These are phyloP conservation scores for Phyllosticta citriasiana DNA, from an alignment of 2,329 filamentous ascomycete species.

Conservation along the genomic window DNA sequence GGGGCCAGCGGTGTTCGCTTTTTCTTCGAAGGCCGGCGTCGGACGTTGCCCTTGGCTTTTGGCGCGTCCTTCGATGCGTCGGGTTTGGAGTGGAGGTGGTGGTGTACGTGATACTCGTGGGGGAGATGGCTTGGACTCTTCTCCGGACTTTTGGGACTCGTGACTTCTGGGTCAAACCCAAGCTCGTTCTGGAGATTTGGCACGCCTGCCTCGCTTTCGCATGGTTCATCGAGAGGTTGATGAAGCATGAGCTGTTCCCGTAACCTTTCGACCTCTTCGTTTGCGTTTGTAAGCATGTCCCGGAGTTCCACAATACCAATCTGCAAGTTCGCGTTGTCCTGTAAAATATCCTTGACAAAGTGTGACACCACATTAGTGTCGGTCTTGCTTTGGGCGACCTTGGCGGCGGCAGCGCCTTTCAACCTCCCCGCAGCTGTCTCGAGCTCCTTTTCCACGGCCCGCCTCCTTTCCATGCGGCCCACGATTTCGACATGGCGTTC, in stretches of 20 bases:
- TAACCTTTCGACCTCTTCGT: constrained; percentile 83
- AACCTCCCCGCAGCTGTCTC: constrained; percentile 68
- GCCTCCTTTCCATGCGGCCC: constrained; percentile 71
- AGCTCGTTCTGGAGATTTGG: constrained; percentile 64
- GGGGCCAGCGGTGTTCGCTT: constrained; percentile 56
- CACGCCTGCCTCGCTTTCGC: constrained; percentile 17
- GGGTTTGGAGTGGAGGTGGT: constrained; percentile 66
- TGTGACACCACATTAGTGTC: constrained; percentile 73
- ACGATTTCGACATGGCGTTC: constrained; percentile 75
- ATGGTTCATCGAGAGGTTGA: constrained; percentile 51
- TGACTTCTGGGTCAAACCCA: constrained; percentile 27
- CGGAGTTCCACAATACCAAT: constrained; percentile 82
- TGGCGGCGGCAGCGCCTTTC: constrained; percentile 68
- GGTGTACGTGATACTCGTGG: constrained; percentile 75
- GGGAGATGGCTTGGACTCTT: constrained; percentile 6
- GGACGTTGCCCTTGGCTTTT: constrained; percentile 22
- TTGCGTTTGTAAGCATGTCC: constrained; percentile 82
- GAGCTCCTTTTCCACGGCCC: constrained; percentile 72
- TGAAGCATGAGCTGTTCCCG: constrained; percentile 73
- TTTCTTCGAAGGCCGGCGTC: constrained; percentile 58
- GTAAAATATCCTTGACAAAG: constrained; percentile 89
- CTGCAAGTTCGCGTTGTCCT: constrained; percentile 91
- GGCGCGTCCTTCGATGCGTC: constrained; percentile 28
- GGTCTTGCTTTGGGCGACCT: constrained; percentile 50
- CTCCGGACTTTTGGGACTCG: constrained; percentile 17